Percentiles rank a stretch among this genome's conserved stretches.
Conservation (phyloP, 1,284 basidiomycete genomes). For the Ceratobasidium papillatum region DNA sequence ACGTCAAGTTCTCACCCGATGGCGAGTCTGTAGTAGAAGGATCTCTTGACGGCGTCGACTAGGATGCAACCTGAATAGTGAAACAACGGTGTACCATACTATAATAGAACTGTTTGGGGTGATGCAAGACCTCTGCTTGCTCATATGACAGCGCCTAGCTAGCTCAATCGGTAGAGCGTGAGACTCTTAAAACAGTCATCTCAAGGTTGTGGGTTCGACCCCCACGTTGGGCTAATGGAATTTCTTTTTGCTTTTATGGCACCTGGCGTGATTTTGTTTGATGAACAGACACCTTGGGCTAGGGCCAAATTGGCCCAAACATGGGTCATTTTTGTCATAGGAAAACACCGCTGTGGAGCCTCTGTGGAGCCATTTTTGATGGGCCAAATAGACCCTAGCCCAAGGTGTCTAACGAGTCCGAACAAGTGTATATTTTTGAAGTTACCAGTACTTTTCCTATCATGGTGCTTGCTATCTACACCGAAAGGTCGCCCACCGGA, state of each 20-base stretch:
- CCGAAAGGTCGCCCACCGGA: too few species aligned
- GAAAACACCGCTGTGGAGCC: too few species aligned
- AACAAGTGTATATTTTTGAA: too few species aligned
- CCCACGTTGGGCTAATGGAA: conserved; percentile 27
- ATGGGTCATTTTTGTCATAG: too few species aligned
- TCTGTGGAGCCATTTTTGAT: too few species aligned
- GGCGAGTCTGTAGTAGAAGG: conserved; percentile 78
- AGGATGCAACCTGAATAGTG: background rate
- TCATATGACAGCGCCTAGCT: conserved; percentile 1
- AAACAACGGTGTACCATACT: background rate
- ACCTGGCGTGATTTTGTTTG: too few species aligned
- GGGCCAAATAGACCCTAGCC: too few species aligned
- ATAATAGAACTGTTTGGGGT: background rate
- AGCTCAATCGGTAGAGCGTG: conserved; percentile 36
- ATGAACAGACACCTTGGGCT: too few species aligned
- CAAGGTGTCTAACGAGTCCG: too few species aligned
- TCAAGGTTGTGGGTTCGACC: conserved; percentile 31
- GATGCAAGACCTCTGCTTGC: background rate
- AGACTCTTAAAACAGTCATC: conserved; percentile 32
- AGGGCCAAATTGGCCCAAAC: too few species aligned
- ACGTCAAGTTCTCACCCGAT: conserved; percentile 81
- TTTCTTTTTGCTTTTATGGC: background rate
- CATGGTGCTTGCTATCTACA: too few species aligned
- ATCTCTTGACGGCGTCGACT: background rate
- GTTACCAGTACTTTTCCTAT: too few species aligned